Percentiles rank a stretch among this genome's conserved stretches.
These are phyloP conservation scores for Lactarius psammicola DNA, from an alignment of 768 basidiomycete species.

Conservation along the genomic window DNA sequence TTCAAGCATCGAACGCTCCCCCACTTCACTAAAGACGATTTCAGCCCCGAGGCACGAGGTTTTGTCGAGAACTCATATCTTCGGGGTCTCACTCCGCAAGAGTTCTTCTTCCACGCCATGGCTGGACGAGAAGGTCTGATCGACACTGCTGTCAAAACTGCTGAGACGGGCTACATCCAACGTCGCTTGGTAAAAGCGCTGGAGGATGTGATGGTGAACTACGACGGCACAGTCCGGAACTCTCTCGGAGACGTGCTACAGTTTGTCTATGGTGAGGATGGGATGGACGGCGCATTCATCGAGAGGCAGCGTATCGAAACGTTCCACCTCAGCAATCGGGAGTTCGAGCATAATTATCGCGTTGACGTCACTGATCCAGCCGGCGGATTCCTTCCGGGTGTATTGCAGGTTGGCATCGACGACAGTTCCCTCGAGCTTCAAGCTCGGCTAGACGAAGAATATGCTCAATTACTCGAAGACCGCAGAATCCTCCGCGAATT, in stretches of 20 bases:
- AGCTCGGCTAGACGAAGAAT: slow-evolving; percentile 79
- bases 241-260: slow-evolving; percentile 95
- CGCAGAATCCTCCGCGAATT: slow-evolving; percentile 75
- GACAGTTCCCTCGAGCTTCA: slow-evolving; percentile 83
- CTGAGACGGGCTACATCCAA: slow-evolving; percentile 99
- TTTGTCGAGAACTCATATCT: slow-evolving; percentile 99
- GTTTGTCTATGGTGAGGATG: slow-evolving; percentile 97
- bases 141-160: slow-evolving; percentile 99
- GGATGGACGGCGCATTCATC: slow-evolving; percentile 98
- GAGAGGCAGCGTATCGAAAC: slow-evolving; percentile 94
- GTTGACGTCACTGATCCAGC: slow-evolving; percentile 88
- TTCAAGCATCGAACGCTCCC: slow-evolving; percentile 96
- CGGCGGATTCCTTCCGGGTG: slow-evolving; percentile 75
- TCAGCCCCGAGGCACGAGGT: slow-evolving; percentile 94
- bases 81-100: slow-evolving; percentile 93
- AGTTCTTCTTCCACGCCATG: slow-evolving; percentile 99
- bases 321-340: slow-evolving; percentile 72
- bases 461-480: slow-evolving; percentile 61
- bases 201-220: slow-evolving; percentile 96
- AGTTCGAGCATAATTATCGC: slow-evolving; percentile 91
- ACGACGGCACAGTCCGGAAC: slow-evolving; percentile 97
- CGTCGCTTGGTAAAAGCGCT: slow-evolving; percentile 96
- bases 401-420: slow-evolving; percentile 85
- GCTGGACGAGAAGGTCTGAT: slow-evolving; percentile 98
- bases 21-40: slow-evolving; percentile 98